A percentile compares a stretch with the other conserved stretches of the same genome.
Evolutionary conservation across 73 alveolate genomes (phyloP).

Genomic region (Paramecium primaurelia): DNA sequence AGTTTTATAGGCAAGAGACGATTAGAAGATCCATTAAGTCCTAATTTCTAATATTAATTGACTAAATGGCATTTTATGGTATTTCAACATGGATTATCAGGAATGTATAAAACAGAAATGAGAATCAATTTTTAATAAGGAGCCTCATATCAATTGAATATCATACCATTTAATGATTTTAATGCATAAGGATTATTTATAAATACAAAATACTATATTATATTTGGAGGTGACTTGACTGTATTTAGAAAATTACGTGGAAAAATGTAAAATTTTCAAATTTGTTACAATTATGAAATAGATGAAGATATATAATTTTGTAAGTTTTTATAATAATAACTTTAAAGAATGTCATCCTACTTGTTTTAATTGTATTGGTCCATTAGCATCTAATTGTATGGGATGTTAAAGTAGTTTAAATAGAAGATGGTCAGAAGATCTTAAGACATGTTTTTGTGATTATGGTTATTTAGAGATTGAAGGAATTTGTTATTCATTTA

Average conservation of each 20-base stretch:
- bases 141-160: not conserved
- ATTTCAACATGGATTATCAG: not conserved
- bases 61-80: not conserved
- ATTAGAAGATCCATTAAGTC: not conserved
- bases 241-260: not conserved
- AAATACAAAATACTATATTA: not conserved
- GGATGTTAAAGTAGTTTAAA: not conserved
- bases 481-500: not conserved
- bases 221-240: not conserved
- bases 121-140: not conserved
- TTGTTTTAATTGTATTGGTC: not conserved
- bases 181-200: not conserved
- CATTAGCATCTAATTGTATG: not conserved
- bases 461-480: not conserved
- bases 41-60: not conserved
- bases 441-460: not conserved
- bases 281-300: not conserved
- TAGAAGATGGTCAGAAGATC: not conserved
- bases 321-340: not conserved
- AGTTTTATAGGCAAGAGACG: not conserved
- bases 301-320: not conserved
- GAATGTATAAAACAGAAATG: not conserved
- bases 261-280: not conserved
- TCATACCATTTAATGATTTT: not conserved
- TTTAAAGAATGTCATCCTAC: not conserved